phyloP scores from a whole-genome alignment of 371 early-diverging fungal species.

The Coemansia linderi region DNA sequence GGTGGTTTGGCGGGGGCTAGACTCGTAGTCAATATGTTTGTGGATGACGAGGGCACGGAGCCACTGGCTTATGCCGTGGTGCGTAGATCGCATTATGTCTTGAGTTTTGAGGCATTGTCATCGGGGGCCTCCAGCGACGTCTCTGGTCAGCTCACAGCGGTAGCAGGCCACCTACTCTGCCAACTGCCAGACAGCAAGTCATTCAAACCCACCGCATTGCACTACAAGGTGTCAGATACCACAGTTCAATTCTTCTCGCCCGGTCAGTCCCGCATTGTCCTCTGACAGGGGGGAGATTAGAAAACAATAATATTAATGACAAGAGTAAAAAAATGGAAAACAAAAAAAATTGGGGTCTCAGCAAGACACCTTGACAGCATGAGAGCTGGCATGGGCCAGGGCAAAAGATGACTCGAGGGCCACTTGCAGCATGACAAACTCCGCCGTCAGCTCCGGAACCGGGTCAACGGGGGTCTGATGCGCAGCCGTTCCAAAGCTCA shows the following conservation, averaged over 20 bases:
- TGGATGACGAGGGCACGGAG: slow-evolving; percentile 32
- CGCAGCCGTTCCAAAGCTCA: slow-evolving; percentile 22
- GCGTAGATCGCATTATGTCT: slow-evolving; percentile 27
- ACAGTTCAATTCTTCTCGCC: slow-evolving; percentile 49
- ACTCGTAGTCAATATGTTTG: slow-evolving; percentile 20
- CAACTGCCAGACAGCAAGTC: slow-evolving; percentile 12
- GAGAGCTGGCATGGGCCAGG: slow-evolving; percentile 2
- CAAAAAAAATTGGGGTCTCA: background rate
- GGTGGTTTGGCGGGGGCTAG: background rate
- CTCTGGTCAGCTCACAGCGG: slow-evolving; percentile 46
- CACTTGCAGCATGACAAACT: slow-evolving; percentile 29
- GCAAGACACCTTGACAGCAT: background rate
- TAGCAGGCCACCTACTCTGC: slow-evolving; percentile 39
- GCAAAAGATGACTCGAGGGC: slow-evolving; percentile 41
- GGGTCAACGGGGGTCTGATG: background rate
- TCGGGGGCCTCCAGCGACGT: slow-evolving; percentile 43
- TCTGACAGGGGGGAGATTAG: slow-evolving; percentile 2
- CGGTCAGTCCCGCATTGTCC: slow-evolving; percentile 43
- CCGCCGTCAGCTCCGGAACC: slow-evolving; percentile 16
- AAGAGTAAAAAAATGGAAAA: background rate
- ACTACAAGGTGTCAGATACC: slow-evolving; percentile 38
- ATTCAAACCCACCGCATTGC: slow-evolving; percentile 38
- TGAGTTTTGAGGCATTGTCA: slow-evolving; percentile 29
- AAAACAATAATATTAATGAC: background rate
- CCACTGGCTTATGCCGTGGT: slow-evolving; percentile 19